Base-by-base conservation (phyloP, 495 filamentous ascomycete genomes). In the Hypoxylon subgilvum region DNA sequence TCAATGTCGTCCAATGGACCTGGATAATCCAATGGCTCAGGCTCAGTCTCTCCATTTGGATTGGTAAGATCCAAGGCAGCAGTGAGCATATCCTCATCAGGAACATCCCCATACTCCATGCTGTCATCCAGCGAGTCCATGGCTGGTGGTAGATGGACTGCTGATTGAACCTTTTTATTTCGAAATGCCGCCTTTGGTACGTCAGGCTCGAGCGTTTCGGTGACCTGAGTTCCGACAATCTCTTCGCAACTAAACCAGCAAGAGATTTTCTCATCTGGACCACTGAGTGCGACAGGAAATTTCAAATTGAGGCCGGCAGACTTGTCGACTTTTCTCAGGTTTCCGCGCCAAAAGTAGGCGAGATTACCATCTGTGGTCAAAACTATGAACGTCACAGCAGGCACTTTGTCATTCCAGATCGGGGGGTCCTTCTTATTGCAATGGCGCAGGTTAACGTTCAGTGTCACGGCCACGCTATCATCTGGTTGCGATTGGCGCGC, bases 171-270 rank as follows among this genome's bases (percentile, higher is more conserved):
- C 59, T 41, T 62, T 12, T 3, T 67, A 10, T 58, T 22, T 22
- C 76, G 74, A 65, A 92, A 92, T 1, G 77, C 65, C 0, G 77
- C 78, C 0, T 72, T 55, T 2, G 85, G 81, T 46, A 96, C 67
- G 28, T 83, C 73, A 17, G 84, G 87, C 31, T 83, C 83, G 7
- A 96, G 60, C 7, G 80, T 73, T 32, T 82, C 84, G 22, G 76
- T 75, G 35, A 84, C 78, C 50, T 83, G 70, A 0, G 95, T 97
- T 2, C 93, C 95, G 57, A 93, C 91, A 57, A 97, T 89, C 31
- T 91, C 88, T 70, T 97, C 93, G 61, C 94, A 97, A 73, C 88
- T 89, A 9, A 90, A 79, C 70, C 90, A 84, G 54, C 89, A 94
- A 17, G 73, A 74, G 35, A 97, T 77, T 12, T 69, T 74, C 38